A percentile compares a stretch with the other conserved stretches of the same genome.
Evolutionary conservation across 768 basidiomycete genomes (phyloP).

Genomic region (Hirschioporus abietinus): DNA sequence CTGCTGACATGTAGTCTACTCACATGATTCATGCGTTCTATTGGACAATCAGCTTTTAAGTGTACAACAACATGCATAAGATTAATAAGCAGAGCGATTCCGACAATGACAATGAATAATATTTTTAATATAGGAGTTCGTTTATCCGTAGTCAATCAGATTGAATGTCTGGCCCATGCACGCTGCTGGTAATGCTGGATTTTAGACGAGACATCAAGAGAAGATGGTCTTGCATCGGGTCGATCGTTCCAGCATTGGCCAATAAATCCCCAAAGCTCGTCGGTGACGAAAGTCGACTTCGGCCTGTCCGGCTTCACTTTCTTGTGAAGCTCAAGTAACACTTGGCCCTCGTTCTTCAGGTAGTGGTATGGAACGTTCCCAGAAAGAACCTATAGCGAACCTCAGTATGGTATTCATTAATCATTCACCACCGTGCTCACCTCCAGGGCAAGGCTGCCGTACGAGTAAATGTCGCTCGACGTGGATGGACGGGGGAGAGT

Average conservation of each 20-base stretch:
- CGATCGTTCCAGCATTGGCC: constrained; percentile 35
- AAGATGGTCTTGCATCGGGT: constrained; percentile 26
- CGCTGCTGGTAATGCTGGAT: neutral
- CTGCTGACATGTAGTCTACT: neutral
- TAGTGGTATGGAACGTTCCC: constrained; percentile 39
- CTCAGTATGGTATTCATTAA: neutral
- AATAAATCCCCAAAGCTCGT: constrained; percentile 38
- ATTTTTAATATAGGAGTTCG: neutral
- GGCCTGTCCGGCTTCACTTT: constrained; percentile 37
- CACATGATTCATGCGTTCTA: neutral
- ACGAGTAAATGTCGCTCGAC: constrained; percentile 39
- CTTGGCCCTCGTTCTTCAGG: constrained; percentile 31
- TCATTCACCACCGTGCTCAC: neutral
- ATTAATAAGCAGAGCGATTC: neutral
- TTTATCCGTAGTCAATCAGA: neutral
- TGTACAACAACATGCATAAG: neutral
- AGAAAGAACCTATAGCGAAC: constrained; percentile 28
- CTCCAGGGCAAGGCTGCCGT: constrained; percentile 27
- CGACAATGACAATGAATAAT: neutral
- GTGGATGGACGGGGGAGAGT: neutral
- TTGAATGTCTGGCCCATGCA: neutral
- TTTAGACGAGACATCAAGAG: constrained; percentile 18
- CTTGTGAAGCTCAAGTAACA: constrained; percentile 36
- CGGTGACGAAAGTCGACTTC: constrained; percentile 30
- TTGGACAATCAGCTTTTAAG: neutral